Evolutionary conservation across 768 basidiomycete genomes (phyloP).

Genomic region (Pilatotrama ljubarskyi): DNA sequence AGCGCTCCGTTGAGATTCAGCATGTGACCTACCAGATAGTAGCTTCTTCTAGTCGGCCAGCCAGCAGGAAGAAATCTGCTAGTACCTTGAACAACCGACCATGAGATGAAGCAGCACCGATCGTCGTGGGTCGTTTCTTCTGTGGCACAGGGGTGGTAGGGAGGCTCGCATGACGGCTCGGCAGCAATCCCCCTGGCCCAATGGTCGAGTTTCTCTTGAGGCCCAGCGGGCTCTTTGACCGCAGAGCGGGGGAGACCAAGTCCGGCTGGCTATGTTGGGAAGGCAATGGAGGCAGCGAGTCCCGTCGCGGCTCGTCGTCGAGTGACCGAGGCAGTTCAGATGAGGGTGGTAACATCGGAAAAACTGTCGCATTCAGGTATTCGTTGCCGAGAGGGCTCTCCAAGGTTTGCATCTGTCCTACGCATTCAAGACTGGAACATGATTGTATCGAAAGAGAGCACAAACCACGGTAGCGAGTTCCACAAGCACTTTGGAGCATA

Average conservation of each 20-base stretch:
- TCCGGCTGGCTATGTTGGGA: conserved; percentile 61
- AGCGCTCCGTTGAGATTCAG: conserved; percentile 15
- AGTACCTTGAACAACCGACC: conserved; percentile 86
- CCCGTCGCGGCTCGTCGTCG: conserved; percentile 45
- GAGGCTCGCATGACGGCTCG: conserved; percentile 55
- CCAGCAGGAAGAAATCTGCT: conserved; percentile 84
- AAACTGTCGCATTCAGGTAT: conserved; percentile 68
- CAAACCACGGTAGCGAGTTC: conserved; percentile 86
- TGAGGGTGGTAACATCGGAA: conserved; percentile 61
- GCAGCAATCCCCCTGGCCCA: conserved; percentile 23
- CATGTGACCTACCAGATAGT: conserved; percentile 59
- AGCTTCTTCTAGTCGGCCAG: conserved; percentile 85
- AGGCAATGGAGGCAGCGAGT: conserved; percentile 47
- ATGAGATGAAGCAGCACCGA: conserved; percentile 74
- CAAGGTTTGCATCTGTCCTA: conserved; percentile 63
- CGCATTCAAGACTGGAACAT: neutral
- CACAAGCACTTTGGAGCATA: conserved; percentile 83
- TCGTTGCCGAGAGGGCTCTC: conserved; percentile 88
- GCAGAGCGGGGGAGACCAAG: conserved; percentile 32
- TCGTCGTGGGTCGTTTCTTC: conserved; percentile 63
- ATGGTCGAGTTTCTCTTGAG: conserved; percentile 60
- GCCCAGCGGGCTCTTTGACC: conserved; percentile 33
- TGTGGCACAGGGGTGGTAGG: conserved; percentile 32
- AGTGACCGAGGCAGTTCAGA: conserved; percentile 62
- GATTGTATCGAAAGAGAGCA: conserved; percentile 2